Conservation (phyloP, 2,329 filamentous ascomycete genomes). For the Tolypocladium cylindrosporum region DNA sequence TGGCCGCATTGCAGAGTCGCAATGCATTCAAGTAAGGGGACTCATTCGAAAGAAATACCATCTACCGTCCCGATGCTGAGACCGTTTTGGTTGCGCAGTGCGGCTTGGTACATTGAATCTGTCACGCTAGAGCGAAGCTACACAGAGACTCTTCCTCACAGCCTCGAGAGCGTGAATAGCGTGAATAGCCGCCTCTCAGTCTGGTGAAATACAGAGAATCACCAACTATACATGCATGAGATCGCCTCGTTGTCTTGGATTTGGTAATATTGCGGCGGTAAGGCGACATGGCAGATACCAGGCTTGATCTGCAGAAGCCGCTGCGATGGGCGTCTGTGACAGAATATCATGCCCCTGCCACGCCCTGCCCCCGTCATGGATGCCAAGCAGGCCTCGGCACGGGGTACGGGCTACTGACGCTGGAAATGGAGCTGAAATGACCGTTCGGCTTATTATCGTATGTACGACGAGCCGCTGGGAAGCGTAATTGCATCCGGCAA, state of each 20-base stretch:
- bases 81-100: too few relatives aligned
- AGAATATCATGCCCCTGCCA: not conserved
- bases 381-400: not conserved
- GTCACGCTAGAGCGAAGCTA: too few relatives aligned
- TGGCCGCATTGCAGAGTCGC: too few relatives aligned
- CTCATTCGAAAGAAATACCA: too few relatives aligned
- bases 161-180: not conserved
- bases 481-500: not conserved
- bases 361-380: not conserved
- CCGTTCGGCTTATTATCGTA: slow-evolving; percentile 1
- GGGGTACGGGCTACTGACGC: not conserved
- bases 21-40: too few relatives aligned
- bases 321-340: not conserved
- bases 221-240: too few relatives aligned
- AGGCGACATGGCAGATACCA: not conserved
- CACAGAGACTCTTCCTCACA: too few relatives aligned
- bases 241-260: not conserved
- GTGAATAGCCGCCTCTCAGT: not conserved
- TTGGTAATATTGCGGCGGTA: not conserved
- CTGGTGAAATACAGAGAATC: not conserved
- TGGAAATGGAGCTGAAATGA: not conserved
- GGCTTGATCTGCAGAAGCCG: not conserved
- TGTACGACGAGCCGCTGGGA: not conserved
- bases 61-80: too few relatives aligned
- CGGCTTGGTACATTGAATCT: too few relatives aligned